Conservation (phyloP, 345 rosid species). For the Eutrema japonicum region DNA sequence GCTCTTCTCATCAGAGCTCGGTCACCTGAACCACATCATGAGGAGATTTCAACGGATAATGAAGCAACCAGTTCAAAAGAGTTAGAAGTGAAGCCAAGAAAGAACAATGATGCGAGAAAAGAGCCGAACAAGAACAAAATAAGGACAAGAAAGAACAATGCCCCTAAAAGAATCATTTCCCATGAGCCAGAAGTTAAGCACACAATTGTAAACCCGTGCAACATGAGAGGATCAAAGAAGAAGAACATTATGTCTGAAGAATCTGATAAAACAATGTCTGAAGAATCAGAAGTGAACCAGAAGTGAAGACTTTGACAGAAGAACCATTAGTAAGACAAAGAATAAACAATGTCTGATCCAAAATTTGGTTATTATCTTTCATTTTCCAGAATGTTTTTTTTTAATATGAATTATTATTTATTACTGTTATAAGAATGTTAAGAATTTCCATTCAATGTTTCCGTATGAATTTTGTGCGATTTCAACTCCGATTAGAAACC, state of each 20-base stretch:
- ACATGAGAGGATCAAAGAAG: not conserved
- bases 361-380: no score
- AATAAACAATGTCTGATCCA: no score
- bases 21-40: not conserved
- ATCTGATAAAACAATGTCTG: not conserved
- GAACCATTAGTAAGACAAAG: no score
- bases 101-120: not conserved
- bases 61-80: not conserved
- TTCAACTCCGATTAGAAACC: no score
- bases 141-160: not conserved
- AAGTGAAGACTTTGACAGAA: no score
- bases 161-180: not conserved
- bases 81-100: not conserved
- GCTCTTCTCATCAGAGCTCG: not conserved
- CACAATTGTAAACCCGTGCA: not conserved
- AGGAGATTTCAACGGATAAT: not conserved
- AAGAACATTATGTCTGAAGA: not conserved
- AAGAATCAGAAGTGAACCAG: not conserved
- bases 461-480: no score
- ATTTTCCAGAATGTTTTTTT: no score
- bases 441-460: no score
- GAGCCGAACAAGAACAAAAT: not conserved
- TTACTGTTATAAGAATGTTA: no score
- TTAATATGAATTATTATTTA: no score
- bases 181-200: not conserved